phyloP scores from a whole-genome alignment of 768 basidiomycete genomes.

The Tephrocybe rancida region DNA sequence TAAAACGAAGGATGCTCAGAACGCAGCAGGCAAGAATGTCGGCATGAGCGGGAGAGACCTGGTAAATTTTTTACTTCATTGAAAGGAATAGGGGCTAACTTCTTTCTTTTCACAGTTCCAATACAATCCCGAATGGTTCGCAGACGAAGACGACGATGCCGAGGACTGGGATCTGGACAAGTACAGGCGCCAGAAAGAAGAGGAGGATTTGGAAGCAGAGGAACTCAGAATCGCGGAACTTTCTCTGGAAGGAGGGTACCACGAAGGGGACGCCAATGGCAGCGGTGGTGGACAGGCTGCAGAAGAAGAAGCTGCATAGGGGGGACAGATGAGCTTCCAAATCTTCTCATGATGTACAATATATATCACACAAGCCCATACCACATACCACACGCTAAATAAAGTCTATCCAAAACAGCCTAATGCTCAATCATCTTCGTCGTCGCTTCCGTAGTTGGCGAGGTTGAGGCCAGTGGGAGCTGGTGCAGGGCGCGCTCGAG shows the following conservation, averaged over 20 bases:
- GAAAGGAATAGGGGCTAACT: conserved; percentile 3
- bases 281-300: conserved; percentile 24
- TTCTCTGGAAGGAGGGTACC: conserved; percentile 33
- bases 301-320: conserved; percentile 1
- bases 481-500: conserved; percentile 32
- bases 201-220: conserved; percentile 57
- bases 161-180: conserved; percentile 64
- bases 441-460: conserved; percentile 80
- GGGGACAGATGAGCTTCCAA: conserved; percentile 5
- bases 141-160: conserved; percentile 66
- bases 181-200: conserved; percentile 65
- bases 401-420: conserved; percentile 15
- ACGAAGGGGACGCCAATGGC: conserved; percentile 30
- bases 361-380: conserved; percentile 8
- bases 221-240: conserved; percentile 52
- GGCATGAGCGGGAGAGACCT: conserved; percentile 98
- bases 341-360: conserved; percentile 13
- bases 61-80: conserved; percentile 45
- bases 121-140: conserved; percentile 95
- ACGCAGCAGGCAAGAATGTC: conserved; percentile 83
- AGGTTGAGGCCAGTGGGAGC: conserved; percentile 57
- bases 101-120: conserved; percentile 63
- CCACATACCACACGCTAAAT: background rate
- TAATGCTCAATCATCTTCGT: conserved; percentile 35
- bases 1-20: conserved; percentile 81